These are phyloP conservation scores for Magnusiomyces magnusii DNA, from an alignment of 1,139 yeast genomes.

Conservation along the genomic window DNA sequence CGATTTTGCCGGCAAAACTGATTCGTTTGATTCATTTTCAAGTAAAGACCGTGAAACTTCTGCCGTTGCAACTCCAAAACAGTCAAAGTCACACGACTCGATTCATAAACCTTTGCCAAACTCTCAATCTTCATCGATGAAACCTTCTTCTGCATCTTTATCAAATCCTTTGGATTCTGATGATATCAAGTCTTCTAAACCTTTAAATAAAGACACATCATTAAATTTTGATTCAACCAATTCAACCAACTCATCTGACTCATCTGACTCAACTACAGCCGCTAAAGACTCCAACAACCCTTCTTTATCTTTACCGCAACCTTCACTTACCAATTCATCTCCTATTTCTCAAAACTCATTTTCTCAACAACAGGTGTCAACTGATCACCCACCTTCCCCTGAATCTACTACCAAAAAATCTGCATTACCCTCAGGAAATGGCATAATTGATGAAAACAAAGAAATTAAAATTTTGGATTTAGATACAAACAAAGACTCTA, in stretches of 20 bases:
- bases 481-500: background rate
- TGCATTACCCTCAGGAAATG: background rate
- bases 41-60: too few relatives aligned
- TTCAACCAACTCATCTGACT: too few relatives aligned
- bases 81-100: background rate
- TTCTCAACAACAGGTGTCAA: background rate
- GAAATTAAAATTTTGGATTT: too few relatives aligned
- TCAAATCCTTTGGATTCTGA: background rate
- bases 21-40: too few relatives aligned
- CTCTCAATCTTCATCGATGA: background rate
- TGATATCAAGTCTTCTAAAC: background rate
- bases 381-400: background rate
- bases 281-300: background rate
- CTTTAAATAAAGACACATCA: too few relatives aligned
- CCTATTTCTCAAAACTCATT: background rate
- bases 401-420: background rate
- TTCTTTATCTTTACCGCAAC: background rate
- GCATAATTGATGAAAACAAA: too few relatives aligned
- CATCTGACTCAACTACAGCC: background rate
- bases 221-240: too few relatives aligned
- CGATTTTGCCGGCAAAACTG: too few relatives aligned
- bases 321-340: background rate
- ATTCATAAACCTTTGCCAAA: background rate
- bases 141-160: background rate
- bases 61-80: background rate